Evolutionary conservation across 2,329 filamentous ascomycete genomes (phyloP), one percentile per base, ranked within the genome.

Genomic region (Beauveria sp.): DNA sequence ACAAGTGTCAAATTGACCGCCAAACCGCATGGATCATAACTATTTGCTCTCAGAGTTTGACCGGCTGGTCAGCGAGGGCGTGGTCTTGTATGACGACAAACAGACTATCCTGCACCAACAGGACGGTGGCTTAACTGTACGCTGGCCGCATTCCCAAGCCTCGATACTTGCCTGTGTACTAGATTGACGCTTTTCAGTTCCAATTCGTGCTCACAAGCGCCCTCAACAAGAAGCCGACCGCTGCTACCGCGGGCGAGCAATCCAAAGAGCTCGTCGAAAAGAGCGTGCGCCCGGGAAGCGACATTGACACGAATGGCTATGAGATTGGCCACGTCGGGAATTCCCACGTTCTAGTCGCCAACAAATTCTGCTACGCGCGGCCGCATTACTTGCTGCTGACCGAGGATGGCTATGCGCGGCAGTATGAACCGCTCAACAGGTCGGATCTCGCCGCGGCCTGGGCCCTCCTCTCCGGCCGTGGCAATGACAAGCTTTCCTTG

Each of bases 301-400:
- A 77, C 62, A 76, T 76, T 59, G 71, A 71, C 50, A 71, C 77
- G 51, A 67, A 71, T 0, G 75, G 75, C n/a, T 73, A 77, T 48
- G 73, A 77, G 18, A 66, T 82, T 14, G 67, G 68, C 0, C 66
- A 69, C 16, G 64, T 80, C 16, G 76, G 74, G 20, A 59, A 24
- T 12, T 76, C 77, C 0, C 79, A 83, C 61, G 67, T 77, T 20
- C 69, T 83, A 8, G 70, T 75, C 2, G 67, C 78, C 61, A 83
- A 83, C 67, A 76, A 79, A 59, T 82, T 80, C 64, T 76, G 75
- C 61, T 76, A 77, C 16, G 78, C 77, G 61, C 66, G 76, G 9
- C 79, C 79, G 3, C 79, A 81, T 64, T 68, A 78, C 3, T 69
- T 82, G 16, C 70, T 81, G 18, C 67, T 82, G 59, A 80, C 80